Evolutionary conservation across 2,329 filamentous ascomycete species (phyloP), one percentile per base, ranked within the genome.

Genomic region (Neoarthrinium moseri): DNA sequence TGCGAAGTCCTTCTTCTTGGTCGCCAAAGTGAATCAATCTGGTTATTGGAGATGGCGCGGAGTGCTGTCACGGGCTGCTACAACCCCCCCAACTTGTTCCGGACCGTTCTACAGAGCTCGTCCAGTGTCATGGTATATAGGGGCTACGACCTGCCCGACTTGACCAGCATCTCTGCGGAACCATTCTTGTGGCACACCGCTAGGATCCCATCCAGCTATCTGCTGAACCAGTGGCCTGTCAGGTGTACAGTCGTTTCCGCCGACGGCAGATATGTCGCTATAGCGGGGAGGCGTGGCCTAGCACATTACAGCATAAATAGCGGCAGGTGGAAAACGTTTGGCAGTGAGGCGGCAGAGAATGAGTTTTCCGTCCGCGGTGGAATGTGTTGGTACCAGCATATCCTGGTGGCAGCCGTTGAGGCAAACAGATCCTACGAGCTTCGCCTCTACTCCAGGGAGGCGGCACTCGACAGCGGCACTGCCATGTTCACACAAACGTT

Each of bases 341-440:
- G 86, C 39, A 90, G 91, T 57, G 79, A 84, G 21, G 81, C 79
- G 23, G 80, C 86, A 60, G 94, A 97, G 66, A 91, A 91, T 57
- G 89, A 91, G 51, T 99, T 99, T 62, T 83, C 90, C 20, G 89
- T 99, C 12, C 79, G 91, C 51, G 94, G 94, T 39, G 94, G 94
- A 6, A 96, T 99, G 91, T 97, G 92, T 64, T 99, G 94, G 94
- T 91, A 95, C 62, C 91, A 95, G 55, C 92, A 99, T 67, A 88
- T 97, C 24, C 75, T 99, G 15, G 89, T 97, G 46, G 91, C 91
- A 30, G 91, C 92, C 4, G 86, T 96, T n/a, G 94, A 99, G 66
- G 84, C 83, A 44, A 88, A 87, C 55, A 81, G 84, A 54, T 84
- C 84, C 18, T 91, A 91, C 58, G 87, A 96, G 71, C 70, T 99